Percentiles rank a stretch among this genome's conserved stretches.
phyloP scores from a whole-genome alignment of 108 stramenopile genomes.

The Epipyxis sp. region DNA sequence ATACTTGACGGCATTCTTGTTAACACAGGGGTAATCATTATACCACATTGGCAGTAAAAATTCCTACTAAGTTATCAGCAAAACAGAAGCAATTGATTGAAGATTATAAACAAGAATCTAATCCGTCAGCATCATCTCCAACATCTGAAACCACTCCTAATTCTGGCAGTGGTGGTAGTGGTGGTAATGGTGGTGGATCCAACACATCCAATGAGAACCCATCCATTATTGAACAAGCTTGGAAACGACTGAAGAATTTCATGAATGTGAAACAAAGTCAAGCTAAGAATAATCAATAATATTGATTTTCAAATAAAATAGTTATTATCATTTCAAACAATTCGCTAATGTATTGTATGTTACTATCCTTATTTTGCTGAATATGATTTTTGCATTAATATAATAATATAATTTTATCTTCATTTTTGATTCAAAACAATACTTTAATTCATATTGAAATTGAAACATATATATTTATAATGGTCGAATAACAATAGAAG shows the following conservation, averaged over 20 bases:
- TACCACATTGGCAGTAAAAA: conserved; percentile 72
- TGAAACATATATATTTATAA: too few relatives aligned
- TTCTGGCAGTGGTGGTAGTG: background rate
- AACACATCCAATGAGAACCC: background rate
- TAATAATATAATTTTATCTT: too few relatives aligned
- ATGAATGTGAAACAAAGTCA: background rate
- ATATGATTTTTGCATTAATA: too few relatives aligned
- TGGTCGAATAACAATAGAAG: too few relatives aligned
- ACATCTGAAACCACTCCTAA: too few relatives aligned
- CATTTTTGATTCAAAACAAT: too few relatives aligned
- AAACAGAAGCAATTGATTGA: conserved; percentile 86
- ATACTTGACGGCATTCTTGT: background rate
- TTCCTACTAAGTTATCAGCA: conserved; percentile 78
- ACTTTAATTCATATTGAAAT: too few relatives aligned
- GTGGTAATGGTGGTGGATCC: background rate
- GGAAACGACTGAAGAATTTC: conserved; percentile 27
- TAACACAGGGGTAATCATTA: conserved; percentile 77
- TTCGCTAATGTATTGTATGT: too few relatives aligned
- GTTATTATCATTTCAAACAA: too few relatives aligned
- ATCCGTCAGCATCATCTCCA: background rate
- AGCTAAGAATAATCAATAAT: background rate
- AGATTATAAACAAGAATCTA: conserved; percentile 77
- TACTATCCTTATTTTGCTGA: too few relatives aligned
- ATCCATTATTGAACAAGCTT: conserved; percentile 9
- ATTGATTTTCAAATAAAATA: too few relatives aligned